Evolutionary conservation across 164 flowering plant species (phyloP), one percentile per base, ranked within the genome.

Genomic region (Litsea cubeba): DNA sequence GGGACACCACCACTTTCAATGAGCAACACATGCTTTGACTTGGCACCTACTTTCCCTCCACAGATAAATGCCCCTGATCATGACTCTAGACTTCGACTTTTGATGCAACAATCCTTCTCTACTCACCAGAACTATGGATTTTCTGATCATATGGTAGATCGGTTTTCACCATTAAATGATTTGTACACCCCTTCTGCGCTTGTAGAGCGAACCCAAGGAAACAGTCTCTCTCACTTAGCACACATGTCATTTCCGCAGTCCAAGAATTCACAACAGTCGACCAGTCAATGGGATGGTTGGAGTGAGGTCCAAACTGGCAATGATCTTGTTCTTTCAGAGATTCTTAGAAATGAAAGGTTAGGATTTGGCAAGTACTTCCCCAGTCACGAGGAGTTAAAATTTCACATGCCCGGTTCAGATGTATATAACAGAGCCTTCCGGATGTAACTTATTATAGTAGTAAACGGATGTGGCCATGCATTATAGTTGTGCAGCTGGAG

Each of bases 221-320:
- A 75, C 69, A 85, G 74, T 75, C 68, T 84, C 28, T 81, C 92
- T 23, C 87, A 85, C 7, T 85, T 82, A 71, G 72, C 87, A 3
- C 95, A 90, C 62, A 65, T 86, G 54, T 81, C 90, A 23, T 76
- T 83, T 50, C 93, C 88, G 26, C 91, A 84, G 72, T 68, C 91
- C 7, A 89, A 91, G 77, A 88, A 81, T 81, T 76, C 80, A 24
- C 77, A 76, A n/a, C 72, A 80, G 74, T 79, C 90, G 22, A 91
- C 88, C 84, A 90, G 90, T 46, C 91, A 84, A 64, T 87, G 91
- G 92, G 88, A 89, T 79, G 82, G 89, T 25, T 92, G 94, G 95
- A 90, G 74, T 81, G 91, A 84, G 58, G 73, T 80, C 51, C 95
- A 88, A 62, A 74, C 78, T 77, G 84, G 86, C 62, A 88, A 76